A percentile compares a stretch with the other conserved stretches of the same genome.
Evolutionary conservation across 352 stramenopile genomes (phyloP).

Genomic region (Pythium myriotylum): DNA sequence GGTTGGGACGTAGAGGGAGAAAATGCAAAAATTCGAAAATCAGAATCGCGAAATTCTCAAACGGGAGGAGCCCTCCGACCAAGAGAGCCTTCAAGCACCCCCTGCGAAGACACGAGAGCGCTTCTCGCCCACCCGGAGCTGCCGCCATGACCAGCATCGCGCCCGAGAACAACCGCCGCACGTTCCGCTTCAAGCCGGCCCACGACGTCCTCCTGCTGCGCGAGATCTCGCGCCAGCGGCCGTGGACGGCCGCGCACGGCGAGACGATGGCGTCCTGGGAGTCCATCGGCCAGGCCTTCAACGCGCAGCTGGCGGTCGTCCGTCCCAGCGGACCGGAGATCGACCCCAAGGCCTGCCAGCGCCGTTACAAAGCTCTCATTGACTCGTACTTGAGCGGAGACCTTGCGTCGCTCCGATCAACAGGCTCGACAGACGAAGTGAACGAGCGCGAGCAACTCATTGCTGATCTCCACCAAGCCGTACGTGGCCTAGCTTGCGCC

Average conservation of each 20-base stretch:
- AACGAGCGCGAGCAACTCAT: slow-evolving; percentile 30
- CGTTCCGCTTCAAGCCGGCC: slow-evolving; percentile 28
- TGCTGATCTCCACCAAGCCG: slow-evolving; percentile 23
- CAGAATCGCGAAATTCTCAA: slow-evolving; percentile 25
- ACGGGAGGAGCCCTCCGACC: slow-evolving; percentile 10
- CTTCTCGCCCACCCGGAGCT: neutral
- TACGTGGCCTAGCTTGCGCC: slow-evolving; percentile 7
- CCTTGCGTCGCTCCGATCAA: slow-evolving; percentile 24
- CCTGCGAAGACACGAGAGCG: too few species aligned
- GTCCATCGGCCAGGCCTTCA: slow-evolving; percentile 27
- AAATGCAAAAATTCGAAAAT: slow-evolving; percentile 26
- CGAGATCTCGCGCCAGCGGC: slow-evolving; percentile 22
- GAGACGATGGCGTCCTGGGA: slow-evolving; percentile 26
- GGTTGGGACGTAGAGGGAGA: slow-evolving; percentile 6
- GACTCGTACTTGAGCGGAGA: slow-evolving; percentile 29
- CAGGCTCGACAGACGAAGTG: slow-evolving; percentile 21
- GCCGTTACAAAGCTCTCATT: slow-evolving; percentile 26
- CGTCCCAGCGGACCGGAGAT: slow-evolving; percentile 20
- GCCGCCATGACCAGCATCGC: slow-evolving; percentile 10
- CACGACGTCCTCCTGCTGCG: slow-evolving; percentile 26
- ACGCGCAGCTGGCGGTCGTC: slow-evolving; percentile 22
- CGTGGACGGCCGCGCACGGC: slow-evolving; percentile 25
- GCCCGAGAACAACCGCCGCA: slow-evolving; percentile 20
- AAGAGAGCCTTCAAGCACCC: neutral
- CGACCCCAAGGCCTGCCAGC: slow-evolving; percentile 26